phyloP scores from a whole-genome alignment of 2,329 filamentous ascomycete genomes.

The Botrytis aclada region DNA sequence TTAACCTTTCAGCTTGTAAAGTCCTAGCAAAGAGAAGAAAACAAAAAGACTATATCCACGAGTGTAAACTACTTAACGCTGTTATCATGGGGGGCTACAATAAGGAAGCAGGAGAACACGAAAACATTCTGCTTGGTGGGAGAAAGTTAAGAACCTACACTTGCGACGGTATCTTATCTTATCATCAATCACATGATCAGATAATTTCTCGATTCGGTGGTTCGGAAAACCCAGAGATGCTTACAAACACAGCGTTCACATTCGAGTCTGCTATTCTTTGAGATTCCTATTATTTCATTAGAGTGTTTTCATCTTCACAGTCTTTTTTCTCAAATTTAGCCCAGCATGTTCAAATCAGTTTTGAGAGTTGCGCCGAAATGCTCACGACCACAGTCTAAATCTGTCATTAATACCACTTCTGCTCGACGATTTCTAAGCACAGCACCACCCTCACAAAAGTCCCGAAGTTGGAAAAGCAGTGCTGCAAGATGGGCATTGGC shows the following conservation, averaged over 20 bases:
- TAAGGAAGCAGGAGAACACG: neutral
- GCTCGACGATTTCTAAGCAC: constrained; percentile 54
- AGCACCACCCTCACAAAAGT: constrained; percentile 58
- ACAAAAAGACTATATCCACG: neutral
- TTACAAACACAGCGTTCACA: constrained; percentile 31
- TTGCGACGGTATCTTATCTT: constrained; percentile 13
- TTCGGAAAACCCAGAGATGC: constrained; percentile 26
- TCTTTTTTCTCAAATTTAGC: constrained; percentile 18
- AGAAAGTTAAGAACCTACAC: neutral
- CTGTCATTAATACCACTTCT: constrained; percentile 20
- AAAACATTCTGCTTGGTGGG: neutral
- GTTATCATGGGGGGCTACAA: neutral
- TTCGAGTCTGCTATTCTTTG: neutral
- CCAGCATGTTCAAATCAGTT: constrained; percentile 33
- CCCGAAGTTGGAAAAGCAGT: constrained; percentile 78
- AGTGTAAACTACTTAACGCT: neutral
- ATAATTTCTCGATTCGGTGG: neutral
- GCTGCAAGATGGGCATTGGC: constrained; percentile 73
- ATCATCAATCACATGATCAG: constrained; percentile 10
- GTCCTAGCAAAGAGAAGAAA: neutral
- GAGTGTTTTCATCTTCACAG: constrained; percentile 11
- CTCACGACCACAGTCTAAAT: constrained; percentile 24
- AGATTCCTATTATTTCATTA: constrained; percentile 29
- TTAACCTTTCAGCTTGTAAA: neutral
- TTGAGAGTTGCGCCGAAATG: constrained; percentile 32